Evolutionary conservation across 139 green algal genomes (phyloP).

Genomic region (Chlamydomonas schloesseri): DNA sequence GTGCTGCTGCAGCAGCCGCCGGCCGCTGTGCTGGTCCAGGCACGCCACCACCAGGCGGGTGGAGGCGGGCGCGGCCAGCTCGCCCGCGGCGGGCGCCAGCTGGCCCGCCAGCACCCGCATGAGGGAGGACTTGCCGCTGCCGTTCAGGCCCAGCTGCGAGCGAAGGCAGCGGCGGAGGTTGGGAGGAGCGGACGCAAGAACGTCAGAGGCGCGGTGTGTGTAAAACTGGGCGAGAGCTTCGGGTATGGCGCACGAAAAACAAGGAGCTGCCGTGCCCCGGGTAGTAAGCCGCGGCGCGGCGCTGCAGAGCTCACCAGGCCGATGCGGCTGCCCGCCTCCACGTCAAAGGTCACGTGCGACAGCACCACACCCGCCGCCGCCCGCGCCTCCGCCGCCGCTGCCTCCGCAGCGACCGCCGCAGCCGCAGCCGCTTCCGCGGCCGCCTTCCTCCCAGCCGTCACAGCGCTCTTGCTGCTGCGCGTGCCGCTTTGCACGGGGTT

Average conservation of each 20-base stretch:
- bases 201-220: too few species aligned
- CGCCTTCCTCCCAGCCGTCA: neutral
- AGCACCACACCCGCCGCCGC: conserved; percentile 23
- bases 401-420: neutral
- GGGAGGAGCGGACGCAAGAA: neutral
- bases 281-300: too few species aligned
- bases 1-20: conserved; percentile 12
- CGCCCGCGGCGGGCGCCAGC: conserved; percentile 33
- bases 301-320: conserved; percentile 61
- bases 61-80: conserved; percentile 22
- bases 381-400: neutral
- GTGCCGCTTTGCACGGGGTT: conserved; percentile 48
- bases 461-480: neutral
- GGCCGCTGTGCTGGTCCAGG: conserved; percentile 43
- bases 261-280: too few species aligned
- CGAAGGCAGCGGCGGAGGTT: too few species aligned
- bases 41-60: conserved; percentile 23
- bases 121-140: conserved; percentile 65
- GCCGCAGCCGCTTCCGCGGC: neutral
- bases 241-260: too few species aligned
- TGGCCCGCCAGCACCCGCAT: conserved; percentile 49
- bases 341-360: conserved; percentile 58
- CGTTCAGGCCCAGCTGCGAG: conserved; percentile 55
- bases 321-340: conserved; percentile 71
- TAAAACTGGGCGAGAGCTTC: too few species aligned